These are phyloP conservation scores for Nicotiana tomentosiformis DNA, from an alignment of 257 asterid genomes.

Conservation along the genomic window DNA sequence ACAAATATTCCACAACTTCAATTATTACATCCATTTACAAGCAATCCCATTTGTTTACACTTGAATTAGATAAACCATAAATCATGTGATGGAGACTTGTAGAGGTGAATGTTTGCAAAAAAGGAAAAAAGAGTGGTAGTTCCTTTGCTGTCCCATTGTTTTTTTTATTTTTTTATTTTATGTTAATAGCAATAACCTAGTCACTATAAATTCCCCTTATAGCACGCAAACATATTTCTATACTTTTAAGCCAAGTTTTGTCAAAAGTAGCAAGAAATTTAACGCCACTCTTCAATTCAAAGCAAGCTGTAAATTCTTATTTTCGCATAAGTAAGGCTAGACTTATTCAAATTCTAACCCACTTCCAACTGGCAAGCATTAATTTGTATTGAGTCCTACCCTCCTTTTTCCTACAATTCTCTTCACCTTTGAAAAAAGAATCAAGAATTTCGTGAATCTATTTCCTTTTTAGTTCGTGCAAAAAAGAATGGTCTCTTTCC, in stretches of 20 bases:
- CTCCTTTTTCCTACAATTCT: not conserved
- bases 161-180: no score
- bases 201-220: not conserved
- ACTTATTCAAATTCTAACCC: not conserved
- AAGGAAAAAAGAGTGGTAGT: not conserved
- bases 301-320: not conserved
- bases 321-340: not conserved
- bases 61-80: not conserved
- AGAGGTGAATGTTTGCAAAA: not conserved
- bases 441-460: no score
- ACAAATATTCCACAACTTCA: not conserved
- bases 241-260: conserved; percentile 1
- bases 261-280: not conserved
- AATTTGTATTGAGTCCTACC: not conserved
- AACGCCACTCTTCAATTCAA: not conserved
- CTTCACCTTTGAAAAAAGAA: not conserved
- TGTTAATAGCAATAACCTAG: not conserved
- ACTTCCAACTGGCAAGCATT: not conserved
- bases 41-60: not conserved
- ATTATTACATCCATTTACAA: not conserved
- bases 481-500: no score
- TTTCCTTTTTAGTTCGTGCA: no score
- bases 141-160: not conserved
- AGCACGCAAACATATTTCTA: not conserved
- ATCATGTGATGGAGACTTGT: not conserved